phyloP scores from a whole-genome alignment of 345 rosid species.

The Melaleuca alternifolia region DNA sequence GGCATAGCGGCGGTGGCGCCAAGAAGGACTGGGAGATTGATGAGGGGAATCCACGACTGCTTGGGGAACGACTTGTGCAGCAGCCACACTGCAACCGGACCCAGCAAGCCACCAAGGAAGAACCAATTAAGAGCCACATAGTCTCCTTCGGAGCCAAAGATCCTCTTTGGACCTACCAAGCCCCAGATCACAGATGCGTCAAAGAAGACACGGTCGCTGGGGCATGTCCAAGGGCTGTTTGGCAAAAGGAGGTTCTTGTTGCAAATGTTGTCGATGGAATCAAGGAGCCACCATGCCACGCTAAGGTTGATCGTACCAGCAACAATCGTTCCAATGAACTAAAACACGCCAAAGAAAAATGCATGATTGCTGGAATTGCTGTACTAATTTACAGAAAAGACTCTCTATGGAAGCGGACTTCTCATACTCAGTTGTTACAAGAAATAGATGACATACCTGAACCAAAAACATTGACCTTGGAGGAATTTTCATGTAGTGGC shows the following conservation, averaged over 20 bases:
- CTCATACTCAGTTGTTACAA: neutral
- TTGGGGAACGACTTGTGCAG: conserved; percentile 62
- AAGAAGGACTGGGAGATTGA: conserved; percentile 77
- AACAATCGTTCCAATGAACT: conserved; percentile 73
- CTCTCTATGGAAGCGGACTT: neutral
- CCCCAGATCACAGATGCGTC: conserved; percentile 93
- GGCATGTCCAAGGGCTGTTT: neutral
- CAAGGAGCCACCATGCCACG: conserved; percentile 77
- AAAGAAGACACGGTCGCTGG: conserved; percentile 55
- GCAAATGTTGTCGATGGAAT: conserved; percentile 38
- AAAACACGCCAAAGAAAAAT: neutral
- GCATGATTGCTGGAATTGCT: neutral
- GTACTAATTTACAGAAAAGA: neutral
- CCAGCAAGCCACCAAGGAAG: conserved; percentile 64
- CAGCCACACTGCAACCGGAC: conserved; percentile 60
- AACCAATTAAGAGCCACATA: conserved; percentile 74
- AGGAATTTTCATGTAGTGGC: conserved; percentile 96
- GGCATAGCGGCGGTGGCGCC: conserved; percentile 78
- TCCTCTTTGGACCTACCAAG: conserved; percentile 63
- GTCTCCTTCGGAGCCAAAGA: conserved; percentile 62
- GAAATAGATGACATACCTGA: conserved; percentile 30
- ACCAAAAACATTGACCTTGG: conserved; percentile 92
- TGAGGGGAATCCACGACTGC: conserved; percentile 68
- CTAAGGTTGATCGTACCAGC: conserved; percentile 71
- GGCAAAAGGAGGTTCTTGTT: neutral